These are phyloP conservation scores for Helotiales sp. DNA, from an alignment of 2,329 filamentous ascomycete genomes.

Conservation along the genomic window DNA sequence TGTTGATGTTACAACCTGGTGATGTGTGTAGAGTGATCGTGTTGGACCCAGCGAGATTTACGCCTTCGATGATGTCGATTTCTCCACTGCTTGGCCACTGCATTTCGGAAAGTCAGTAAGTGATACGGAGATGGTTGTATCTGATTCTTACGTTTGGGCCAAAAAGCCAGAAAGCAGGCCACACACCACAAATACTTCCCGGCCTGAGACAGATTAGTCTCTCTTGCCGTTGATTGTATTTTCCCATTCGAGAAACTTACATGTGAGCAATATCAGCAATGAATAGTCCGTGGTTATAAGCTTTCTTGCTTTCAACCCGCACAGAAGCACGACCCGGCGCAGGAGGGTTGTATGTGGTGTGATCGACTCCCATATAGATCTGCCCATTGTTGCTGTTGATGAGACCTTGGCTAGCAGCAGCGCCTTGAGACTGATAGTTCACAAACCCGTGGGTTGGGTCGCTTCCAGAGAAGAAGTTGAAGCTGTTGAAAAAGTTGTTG, in stretches of 20 bases:
- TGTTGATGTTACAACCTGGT: slow-evolving; percentile 50
- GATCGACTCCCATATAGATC: slow-evolving; percentile 73
- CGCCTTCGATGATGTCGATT: slow-evolving; percentile 70
- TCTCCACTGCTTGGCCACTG: slow-evolving; percentile 67
- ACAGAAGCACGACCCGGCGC: slow-evolving; percentile 63
- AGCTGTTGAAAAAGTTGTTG: slow-evolving; percentile 52
- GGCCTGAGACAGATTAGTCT: slow-evolving; percentile 41
- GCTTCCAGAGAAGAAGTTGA: slow-evolving; percentile 54
- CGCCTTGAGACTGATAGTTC: slow-evolving; percentile 56
- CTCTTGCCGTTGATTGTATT: background rate
- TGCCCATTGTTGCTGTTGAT: slow-evolving; percentile 60
- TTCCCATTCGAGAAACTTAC: slow-evolving; percentile 45
- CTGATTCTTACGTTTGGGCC: slow-evolving; percentile 20
- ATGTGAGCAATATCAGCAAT: slow-evolving; percentile 76
- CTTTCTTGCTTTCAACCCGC: slow-evolving; percentile 66
- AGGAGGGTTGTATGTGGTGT: slow-evolving; percentile 57
- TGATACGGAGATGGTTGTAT: no score
- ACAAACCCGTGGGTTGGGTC: slow-evolving; percentile 75
- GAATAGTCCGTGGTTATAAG: slow-evolving; percentile 70
- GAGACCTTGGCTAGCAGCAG: slow-evolving; percentile 60
- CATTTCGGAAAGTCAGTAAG: background rate
- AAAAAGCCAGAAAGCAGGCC: slow-evolving; percentile 71
- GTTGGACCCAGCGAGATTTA: slow-evolving; percentile 64
- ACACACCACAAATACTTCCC: slow-evolving; percentile 69
- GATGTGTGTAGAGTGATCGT: slow-evolving; percentile 66